Evolutionary conservation across 148 eudicot genomes (phyloP).

Genomic region (Gaultheria prostrata): DNA sequence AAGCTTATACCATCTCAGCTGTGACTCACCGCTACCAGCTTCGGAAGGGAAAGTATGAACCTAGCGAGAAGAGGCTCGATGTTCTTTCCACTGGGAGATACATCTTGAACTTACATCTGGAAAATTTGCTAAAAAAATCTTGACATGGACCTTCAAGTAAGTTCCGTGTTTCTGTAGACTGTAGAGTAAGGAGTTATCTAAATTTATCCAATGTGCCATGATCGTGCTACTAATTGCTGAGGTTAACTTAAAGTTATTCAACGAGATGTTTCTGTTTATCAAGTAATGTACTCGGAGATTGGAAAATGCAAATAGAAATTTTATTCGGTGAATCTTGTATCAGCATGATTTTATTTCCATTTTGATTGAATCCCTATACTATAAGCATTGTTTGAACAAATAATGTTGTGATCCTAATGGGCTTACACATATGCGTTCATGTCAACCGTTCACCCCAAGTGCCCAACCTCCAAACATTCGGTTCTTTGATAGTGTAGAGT

Average conservation of each 20-base stretch:
- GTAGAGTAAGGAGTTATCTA: background rate
- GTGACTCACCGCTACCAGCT: slow-evolving; percentile 89
- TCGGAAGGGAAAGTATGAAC: slow-evolving; percentile 86
- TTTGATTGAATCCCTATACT: background rate
- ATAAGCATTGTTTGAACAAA: background rate
- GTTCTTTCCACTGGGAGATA: slow-evolving; percentile 88
- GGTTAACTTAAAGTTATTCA: background rate
- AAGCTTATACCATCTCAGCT: slow-evolving; percentile 75
- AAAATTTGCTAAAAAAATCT: slow-evolving; percentile 69
- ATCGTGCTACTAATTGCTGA: slow-evolving; percentile 3
- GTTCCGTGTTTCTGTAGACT: background rate
- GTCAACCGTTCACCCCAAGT: too few species aligned
- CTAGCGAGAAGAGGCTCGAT: slow-evolving; percentile 87
- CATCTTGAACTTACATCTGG: slow-evolving; percentile 74
- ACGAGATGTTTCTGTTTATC: background rate
- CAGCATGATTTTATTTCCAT: background rate
- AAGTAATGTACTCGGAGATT: background rate
- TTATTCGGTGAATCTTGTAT: background rate
- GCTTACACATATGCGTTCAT: background rate
- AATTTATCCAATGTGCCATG: background rate
- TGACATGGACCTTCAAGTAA: slow-evolving; percentile 26
- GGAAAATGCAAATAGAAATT: background rate
- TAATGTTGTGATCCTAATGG: background rate
- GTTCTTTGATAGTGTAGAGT: background rate
- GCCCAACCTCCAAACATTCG: background rate